Evolutionary conservation across 352 stramenopile genomes (phyloP), one percentile per base, ranked within the genome.

Genomic region (Lagenidium sp.): DNA sequence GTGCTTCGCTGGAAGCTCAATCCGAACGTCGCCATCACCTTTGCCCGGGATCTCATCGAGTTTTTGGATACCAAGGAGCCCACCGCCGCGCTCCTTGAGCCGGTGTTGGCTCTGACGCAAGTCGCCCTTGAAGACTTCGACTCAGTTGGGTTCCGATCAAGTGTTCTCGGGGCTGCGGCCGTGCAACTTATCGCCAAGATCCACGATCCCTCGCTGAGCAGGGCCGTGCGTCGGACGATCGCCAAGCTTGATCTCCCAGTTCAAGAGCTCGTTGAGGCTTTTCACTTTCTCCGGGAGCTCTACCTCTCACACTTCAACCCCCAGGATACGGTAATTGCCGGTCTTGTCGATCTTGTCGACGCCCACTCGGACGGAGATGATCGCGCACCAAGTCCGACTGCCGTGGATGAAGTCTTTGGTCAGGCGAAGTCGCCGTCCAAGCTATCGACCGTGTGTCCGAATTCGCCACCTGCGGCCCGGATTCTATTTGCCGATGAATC

Each of bases 1-100:
- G 56, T 80, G 22, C 38, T 86, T 6, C 29, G 61, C 39, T 90
- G 79, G 61, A 72, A 74, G 8, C 74, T 90, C 25, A 83, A 78
- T 22, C 71, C 74, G 20, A 69, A 71, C 1, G 83, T 82, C 29
- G 43, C 52, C 10, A 75, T 85, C 47, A 80, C 67, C 0, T 83
- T 83, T 44, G 71, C 72, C 4, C 67, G 77, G 2, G 74, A 86
- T 50, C 69, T 87, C 21, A 59, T 77, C 5, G 41, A 66, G 26
- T 55, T 75, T 10, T 44, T 82, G 8, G 44, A 53, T 15, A 32
- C 45, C 15, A 19, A 46, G 18, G 37, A 53, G 7, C n/a, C n/a
- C n/a, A n/a, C n/a, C n/a, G n/a, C n/a, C n/a, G 44, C 53, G 18
- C 22, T 59, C 3, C 36, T 49, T 30, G 32, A 28, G 3, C 32